Base-by-base conservation (phyloP, 2,329 filamentous ascomycete species). In the Xylariaceae sp. region DNA sequence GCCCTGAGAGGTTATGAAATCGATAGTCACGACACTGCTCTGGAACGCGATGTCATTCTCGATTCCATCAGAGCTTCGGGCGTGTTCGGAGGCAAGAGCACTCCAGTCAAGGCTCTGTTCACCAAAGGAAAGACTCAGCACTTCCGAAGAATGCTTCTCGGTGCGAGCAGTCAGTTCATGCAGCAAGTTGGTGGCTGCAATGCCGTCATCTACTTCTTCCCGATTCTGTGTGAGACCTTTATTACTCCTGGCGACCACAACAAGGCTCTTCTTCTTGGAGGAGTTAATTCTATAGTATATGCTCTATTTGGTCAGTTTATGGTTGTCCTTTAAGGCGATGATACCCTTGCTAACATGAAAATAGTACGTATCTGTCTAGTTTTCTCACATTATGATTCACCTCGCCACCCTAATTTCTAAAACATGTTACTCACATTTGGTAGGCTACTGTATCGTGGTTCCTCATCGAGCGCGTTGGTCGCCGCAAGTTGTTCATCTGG, bases 51-150 rank as follows among this genome's bases (percentile, higher is more conserved):
- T 45, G 67, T 82, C 48, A 83, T 84, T 47, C 68, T 82, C 25
- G 81, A 85, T 56, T 82, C 77, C 1, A 80, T 86, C 50, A 71
- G 74, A 33, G 77, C 77, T 35, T 76, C 73, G 20, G 75, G 72
- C 22, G 48, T 54, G 5, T 67, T 67, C 45, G 62, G 61, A 32
- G 68, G 67, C 33, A 64, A 68, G 67, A 68, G 62, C 53, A 74
- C 71, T 0, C 72, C 71, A 0, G 59, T 76, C 60, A 76, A 72
- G 52, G 73, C 77, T 1, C 69, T 84, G 2, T 73, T 83, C 56
- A 82, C 79, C 1, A 71, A 73, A 39, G 80, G 81, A 50, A 82
- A 80, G 65, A 83, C 79, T 0, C 81, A 85, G 64, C 80, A 85
- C 57, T 77, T 83, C 66, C 75, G 81, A 6, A 73, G 82, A 25